Evolutionary conservation across 2,329 filamentous ascomycete species (phyloP).

Genomic region (Metarhizium robertsii): DNA sequence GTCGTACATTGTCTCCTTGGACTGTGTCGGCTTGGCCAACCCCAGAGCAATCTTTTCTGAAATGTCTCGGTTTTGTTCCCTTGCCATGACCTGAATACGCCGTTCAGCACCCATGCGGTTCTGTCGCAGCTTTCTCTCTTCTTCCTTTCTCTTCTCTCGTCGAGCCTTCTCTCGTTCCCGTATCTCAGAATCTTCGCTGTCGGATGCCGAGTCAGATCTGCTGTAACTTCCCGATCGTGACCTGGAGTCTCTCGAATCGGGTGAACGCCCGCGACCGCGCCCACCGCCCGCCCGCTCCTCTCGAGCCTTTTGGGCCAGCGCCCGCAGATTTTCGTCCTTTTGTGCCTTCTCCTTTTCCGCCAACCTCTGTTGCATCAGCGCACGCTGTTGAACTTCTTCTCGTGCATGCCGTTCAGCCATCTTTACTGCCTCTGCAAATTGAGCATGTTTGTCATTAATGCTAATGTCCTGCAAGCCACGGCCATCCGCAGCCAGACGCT

Average conservation of each 20-base stretch:
- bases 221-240: conserved; percentile 39
- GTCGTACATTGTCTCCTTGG: conserved; percentile 93
- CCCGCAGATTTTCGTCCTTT: conserved; percentile 85
- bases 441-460: conserved; percentile 97
- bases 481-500: conserved; percentile 88
- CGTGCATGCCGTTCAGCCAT: conserved; percentile 90
- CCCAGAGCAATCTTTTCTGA: conserved; percentile 94
- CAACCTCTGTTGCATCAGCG: conserved; percentile 89
- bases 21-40: conserved; percentile 87
- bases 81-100: conserved; percentile 82
- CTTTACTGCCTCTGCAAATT: conserved; percentile 88
- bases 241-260: conserved; percentile 29
- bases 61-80: conserved; percentile 93
- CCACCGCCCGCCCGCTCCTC: conserved; percentile 60
- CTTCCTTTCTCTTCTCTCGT: conserved; percentile 68
- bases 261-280: conserved; percentile 30
- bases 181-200: conserved; percentile 59
- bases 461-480: conserved; percentile 84
- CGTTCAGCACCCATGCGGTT: conserved; percentile 93
- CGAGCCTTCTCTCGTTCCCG: conserved; percentile 70
- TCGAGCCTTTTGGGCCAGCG: conserved; percentile 82
- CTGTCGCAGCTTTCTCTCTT: conserved; percentile 83
- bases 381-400: conserved; percentile 87
- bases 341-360: conserved; percentile 93
- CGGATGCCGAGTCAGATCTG: conserved; percentile 38